Base-by-base conservation (phyloP, 495 filamentous ascomycete species). In the Penicillium lagena region DNA sequence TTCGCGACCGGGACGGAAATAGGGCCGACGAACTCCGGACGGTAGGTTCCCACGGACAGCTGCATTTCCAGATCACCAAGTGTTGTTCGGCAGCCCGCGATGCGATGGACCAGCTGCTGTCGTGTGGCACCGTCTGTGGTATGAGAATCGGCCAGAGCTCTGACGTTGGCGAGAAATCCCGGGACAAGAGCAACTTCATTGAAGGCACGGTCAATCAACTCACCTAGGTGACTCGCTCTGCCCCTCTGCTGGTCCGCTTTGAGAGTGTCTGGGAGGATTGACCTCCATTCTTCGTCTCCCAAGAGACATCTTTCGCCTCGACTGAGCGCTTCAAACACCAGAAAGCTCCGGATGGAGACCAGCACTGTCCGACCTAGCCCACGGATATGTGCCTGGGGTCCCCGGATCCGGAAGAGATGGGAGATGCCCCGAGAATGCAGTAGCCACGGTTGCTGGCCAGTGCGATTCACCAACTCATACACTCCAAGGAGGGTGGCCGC, bases 381-480 rank as follows among this genome's bases (percentile, higher is more conserved):
- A 4, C 17, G 37, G 12, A 35, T 43, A 37, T 67, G 58, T 1
- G 53, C 49, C 17, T 47, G 42, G 1, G 61, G 46, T 0, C 67
- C 65, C 1, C 68, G 63, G 9, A 58, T 39, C 4, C 43, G 45
- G 14, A 67, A 54, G 11, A 69, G 51, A 29, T 46, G 40, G 7
- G 42, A 52, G 8, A 66, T 59, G 13, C 67, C 68, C 4, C 62
- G 55, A 3, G 68, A 58, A 45, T 70, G 67, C 10, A 56, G 46
- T 12, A 70, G 45, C 62, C 65, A 70, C 1, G 60, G 56, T 12
- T 55, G 40, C 9, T 50, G 37, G 7, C 42, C 51, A 2, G 63
- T 58, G 1, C 48, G 48, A 35, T 56, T 59, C 15, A 60, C 39
- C 42, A 66, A 38, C 37, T 71, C 66, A 41, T 64, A 71, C 12